These are phyloP conservation scores for Colletotrichum graminicola DNA, from an alignment of 2,329 filamentous ascomycete genomes.

Conservation along the genomic window DNA sequence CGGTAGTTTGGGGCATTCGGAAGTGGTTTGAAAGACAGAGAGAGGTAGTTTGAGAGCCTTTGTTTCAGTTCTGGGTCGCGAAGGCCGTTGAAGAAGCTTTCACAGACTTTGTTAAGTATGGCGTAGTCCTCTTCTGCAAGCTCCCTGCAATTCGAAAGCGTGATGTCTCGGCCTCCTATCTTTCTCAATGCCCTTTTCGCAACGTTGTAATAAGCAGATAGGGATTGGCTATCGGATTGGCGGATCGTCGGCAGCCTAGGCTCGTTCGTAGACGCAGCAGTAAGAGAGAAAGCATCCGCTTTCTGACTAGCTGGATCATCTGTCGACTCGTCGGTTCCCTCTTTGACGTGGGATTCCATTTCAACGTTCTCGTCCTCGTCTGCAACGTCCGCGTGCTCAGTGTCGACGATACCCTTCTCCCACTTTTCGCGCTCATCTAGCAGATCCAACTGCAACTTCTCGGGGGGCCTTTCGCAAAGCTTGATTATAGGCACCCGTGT, in stretches of 20 bases:
- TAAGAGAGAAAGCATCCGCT: neutral
- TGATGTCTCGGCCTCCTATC: slow-evolving; percentile 64
- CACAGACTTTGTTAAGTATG: slow-evolving; percentile 64
- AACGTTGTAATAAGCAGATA: slow-evolving; percentile 60
- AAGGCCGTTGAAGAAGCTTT: slow-evolving; percentile 68
- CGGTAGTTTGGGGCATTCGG: slow-evolving; percentile 52
- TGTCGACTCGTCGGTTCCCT: slow-evolving; percentile 13
- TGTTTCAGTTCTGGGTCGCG: slow-evolving; percentile 58
- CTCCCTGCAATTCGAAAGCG: slow-evolving; percentile 58
- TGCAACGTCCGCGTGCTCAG: slow-evolving; percentile 53
- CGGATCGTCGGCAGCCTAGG: slow-evolving; percentile 49
- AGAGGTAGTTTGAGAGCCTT: slow-evolving; percentile 61
- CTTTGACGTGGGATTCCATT: slow-evolving; percentile 11
- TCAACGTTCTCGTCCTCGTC: slow-evolving; percentile 46
- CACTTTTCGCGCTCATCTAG: slow-evolving; percentile 76
- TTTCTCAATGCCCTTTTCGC: slow-evolving; percentile 65
- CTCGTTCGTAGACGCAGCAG: neutral
- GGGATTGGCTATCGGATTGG: slow-evolving; percentile 56
- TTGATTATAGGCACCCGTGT: slow-evolving; percentile 91
- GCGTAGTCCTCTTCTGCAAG: slow-evolving; percentile 60
- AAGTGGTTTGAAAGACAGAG: slow-evolving; percentile 55
- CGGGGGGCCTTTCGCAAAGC: slow-evolving; percentile 78
- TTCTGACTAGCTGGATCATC: slow-evolving; percentile 17
- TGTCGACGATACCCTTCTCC: slow-evolving; percentile 67
- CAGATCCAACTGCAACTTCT: slow-evolving; percentile 71